Base-by-base conservation (phyloP, 225 moss, liverwort and hornwort species). In the Thuidium tamariscinum region DNA sequence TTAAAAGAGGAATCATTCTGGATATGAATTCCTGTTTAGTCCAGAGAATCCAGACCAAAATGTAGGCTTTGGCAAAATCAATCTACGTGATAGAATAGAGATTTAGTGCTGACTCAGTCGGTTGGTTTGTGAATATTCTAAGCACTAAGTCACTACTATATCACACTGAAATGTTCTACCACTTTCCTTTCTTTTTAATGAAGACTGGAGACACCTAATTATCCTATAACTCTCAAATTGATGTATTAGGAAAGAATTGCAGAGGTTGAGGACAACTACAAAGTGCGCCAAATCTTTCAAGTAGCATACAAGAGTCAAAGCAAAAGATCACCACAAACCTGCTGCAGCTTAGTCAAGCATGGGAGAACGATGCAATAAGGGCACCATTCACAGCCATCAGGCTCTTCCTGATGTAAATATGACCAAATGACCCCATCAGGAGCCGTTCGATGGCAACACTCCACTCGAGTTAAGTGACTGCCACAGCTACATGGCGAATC, bases 281-380 rank as follows among this genome's bases (percentile, higher is more conserved):
- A 54, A 74, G 60, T 67, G 71, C 59, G 78, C 37, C 60, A 55
- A 86, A 64, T 51, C 34, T 57, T 55, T 23, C 51, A 61, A 61
- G 13, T 39, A 62, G 74, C 79, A 42, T 44, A 15, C 59, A 66
- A 52, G 52, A 76, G 69, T 8, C 54, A 56, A 84, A 83, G 12
- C 42, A 37, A 56, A 57, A 41, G 77, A 87, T 37, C 41, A 56
- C 63, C 49, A 77, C 86, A 37, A 75, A 96, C 98, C 97, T 95
- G 94, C 89, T 92, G 96, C 80, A 98, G 88, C 92, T 98, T 98
- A 49, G 93, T 96, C 91, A 98, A 92, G 91, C 97, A 98, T 62
- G 97, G 97, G 55, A 98, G 91, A 70, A 93, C 88, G 65, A 98
- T 88, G 91, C 98, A 98, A 84, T 89, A 95, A 61, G 98, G 98